These are phyloP conservation scores for Yarrowia osloensis DNA, from an alignment of 805 yeast species.

Conservation along the genomic window DNA sequence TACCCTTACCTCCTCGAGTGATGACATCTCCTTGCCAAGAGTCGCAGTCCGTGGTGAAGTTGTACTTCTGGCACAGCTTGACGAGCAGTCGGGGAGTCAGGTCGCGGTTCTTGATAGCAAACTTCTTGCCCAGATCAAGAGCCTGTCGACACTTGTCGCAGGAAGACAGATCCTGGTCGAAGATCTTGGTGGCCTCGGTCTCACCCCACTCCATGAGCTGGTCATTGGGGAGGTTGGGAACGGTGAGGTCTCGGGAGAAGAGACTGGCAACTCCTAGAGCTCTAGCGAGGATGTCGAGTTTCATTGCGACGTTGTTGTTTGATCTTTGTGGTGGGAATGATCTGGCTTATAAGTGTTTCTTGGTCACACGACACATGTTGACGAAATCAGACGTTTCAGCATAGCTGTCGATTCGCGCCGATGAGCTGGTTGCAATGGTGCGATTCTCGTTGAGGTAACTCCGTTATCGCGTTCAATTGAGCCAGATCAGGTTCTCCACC, in stretches of 20 bases:
- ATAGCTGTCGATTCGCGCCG: not conserved
- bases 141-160: not conserved
- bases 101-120: not conserved
- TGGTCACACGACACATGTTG: not conserved
- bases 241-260: slow-evolving; percentile 2
- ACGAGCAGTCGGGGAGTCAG: not conserved
- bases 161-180: not conserved
- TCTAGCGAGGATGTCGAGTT: slow-evolving; percentile 7
- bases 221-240: slow-evolving; percentile 8
- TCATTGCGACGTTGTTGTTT: not conserved
- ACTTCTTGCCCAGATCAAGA: slow-evolving; percentile 4
- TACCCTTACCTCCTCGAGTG: slow-evolving; percentile 8
- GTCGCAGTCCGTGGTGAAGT: not conserved
- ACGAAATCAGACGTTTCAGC: not conserved
- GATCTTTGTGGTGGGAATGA: not conserved
- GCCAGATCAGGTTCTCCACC: not conserved
- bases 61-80: not conserved
- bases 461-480: not conserved
- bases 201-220: not conserved
- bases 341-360: not conserved
- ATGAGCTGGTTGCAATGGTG: not conserved
- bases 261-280: not conserved
- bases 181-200: not conserved
- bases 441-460: not conserved
- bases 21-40: slow-evolving; percentile 5